A percentile compares a stretch with the other conserved stretches of the same genome.
phyloP scores from a whole-genome alignment of 805 yeast species.

The Cyberlindnera xylosilytica region DNA sequence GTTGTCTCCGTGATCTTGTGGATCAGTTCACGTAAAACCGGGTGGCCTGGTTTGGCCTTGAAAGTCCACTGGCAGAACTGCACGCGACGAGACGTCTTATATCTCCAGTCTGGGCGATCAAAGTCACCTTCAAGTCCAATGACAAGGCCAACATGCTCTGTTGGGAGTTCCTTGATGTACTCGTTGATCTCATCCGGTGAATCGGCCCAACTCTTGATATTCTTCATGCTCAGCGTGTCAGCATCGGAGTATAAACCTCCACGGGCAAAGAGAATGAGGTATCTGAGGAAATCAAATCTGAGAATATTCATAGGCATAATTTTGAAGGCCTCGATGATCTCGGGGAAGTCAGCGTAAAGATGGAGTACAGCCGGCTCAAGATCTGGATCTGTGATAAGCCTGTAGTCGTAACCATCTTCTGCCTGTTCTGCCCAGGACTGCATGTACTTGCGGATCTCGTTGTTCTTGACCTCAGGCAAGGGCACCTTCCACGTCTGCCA shows the following conservation, averaged over 20 bases:
- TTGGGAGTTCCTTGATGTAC: constrained; percentile 42
- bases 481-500: constrained; percentile 49
- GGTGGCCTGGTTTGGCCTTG: constrained; percentile 62
- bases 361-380: constrained; percentile 35
- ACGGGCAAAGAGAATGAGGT: constrained; percentile 36
- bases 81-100: constrained; percentile 48
- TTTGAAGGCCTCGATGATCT: constrained; percentile 48
- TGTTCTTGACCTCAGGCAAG: constrained; percentile 27
- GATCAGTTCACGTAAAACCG: constrained; percentile 54
- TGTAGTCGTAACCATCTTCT: constrained; percentile 13
- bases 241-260: constrained; percentile 38
- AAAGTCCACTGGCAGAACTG: constrained; percentile 64
- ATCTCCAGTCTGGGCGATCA: constrained; percentile 51
- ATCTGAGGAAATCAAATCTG: constrained; percentile 53
- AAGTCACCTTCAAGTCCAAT: constrained; percentile 54
- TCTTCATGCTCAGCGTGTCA: constrained; percentile 43
- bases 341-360: constrained; percentile 42
- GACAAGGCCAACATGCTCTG: constrained; percentile 43
- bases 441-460: constrained; percentile 19
- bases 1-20: constrained; percentile 52
- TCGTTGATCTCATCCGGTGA: constrained; percentile 43
- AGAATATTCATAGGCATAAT: constrained; percentile 50
- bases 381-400: constrained; percentile 38
- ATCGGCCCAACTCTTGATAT: constrained; percentile 57
- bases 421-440: constrained; percentile 19